Conservation (phyloP, 352 stramenopile genomes). For the Pythium phragmiticola region DNA sequence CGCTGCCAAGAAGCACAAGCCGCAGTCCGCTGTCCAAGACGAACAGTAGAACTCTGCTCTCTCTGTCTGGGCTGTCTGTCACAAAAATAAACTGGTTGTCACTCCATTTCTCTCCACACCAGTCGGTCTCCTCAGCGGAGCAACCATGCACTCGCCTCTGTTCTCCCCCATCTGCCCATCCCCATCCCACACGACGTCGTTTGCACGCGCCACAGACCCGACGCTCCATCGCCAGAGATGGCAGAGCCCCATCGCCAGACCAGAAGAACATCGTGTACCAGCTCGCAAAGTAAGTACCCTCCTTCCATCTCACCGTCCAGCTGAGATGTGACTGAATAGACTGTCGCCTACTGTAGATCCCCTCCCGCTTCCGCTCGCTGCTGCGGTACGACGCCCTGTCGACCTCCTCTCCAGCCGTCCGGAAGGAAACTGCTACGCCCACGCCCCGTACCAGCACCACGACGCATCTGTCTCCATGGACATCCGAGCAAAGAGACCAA, state of each 20-base stretch:
- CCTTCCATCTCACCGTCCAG: not conserved
- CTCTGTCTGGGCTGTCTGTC: not conserved
- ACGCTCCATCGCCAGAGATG: conserved; percentile 55
- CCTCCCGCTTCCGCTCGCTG: conserved; percentile 37
- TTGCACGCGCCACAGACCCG: conserved; percentile 51
- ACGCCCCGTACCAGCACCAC: not conserved
- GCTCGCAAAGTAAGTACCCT: conserved; percentile 35
- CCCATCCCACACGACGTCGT: conserved; percentile 29
- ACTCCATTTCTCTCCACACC: not conserved
- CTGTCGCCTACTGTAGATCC: conserved; percentile 29
- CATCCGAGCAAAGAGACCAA: not conserved
- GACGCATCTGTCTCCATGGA: not conserved
- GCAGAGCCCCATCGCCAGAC: conserved; percentile 39
- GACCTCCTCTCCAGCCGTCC: not conserved
- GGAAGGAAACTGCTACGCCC: not conserved
- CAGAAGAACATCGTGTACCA: conserved; percentile 20
- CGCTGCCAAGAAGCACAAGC: conserved; percentile 19
- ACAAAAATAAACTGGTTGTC: conserved; percentile 1
- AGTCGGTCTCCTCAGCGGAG: not conserved
- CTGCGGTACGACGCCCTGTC: conserved; percentile 27
- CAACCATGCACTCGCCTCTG: conserved; percentile 15
- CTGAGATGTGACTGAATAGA: not conserved
- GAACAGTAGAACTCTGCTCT: not conserved
- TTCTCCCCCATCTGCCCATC: conserved; percentile 3
- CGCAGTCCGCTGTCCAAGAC: not conserved